These are phyloP conservation scores for Calonectria hongkongensis DNA, from an alignment of 2,329 filamentous ascomycete genomes.

Conservation along the genomic window DNA sequence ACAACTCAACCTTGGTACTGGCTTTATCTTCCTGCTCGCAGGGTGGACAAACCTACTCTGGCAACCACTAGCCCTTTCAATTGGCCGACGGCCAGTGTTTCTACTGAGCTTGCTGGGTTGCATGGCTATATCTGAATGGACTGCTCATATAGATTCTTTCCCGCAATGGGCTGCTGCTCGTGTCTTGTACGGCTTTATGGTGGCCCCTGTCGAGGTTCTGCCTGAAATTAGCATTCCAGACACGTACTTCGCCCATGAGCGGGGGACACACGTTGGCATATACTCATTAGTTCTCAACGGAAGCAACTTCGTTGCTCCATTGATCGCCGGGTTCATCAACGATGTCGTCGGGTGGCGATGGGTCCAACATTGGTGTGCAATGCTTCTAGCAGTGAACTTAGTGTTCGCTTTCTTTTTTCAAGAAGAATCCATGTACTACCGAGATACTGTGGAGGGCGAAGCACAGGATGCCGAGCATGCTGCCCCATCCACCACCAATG, in stretches of 20 bases:
- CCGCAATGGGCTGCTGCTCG: conserved; percentile 55
- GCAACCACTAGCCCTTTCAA: conserved; percentile 57
- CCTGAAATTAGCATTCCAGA: conserved; percentile 58
- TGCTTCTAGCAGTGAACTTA: conserved; percentile 68
- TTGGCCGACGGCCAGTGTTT: conserved; percentile 57
- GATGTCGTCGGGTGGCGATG: conserved; percentile 70
- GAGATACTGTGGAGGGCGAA: conserved; percentile 58
- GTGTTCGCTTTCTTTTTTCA: conserved; percentile 75
- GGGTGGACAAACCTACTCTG: conserved; percentile 59
- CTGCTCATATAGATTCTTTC: conserved; percentile 46
- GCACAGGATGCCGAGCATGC: not conserved
- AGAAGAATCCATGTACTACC: conserved; percentile 76
- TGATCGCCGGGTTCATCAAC: conserved; percentile 70
- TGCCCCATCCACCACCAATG: no score
- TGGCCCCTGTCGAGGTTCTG: conserved; percentile 56
- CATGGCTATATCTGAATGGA: conserved; percentile 56
- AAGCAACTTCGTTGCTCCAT: conserved; percentile 67
- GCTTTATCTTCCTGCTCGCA: conserved; percentile 57
- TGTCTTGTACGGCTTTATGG: conserved; percentile 55
- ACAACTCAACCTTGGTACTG: conserved; percentile 53
- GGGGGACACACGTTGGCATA: conserved; percentile 63
- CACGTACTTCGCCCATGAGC: conserved; percentile 66
- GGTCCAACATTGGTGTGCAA: conserved; percentile 69
- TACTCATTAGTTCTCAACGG: conserved; percentile 67
- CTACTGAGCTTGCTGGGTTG: conserved; percentile 46